Base-by-base conservation (phyloP, 2,329 filamentous ascomycete species). In the Botrytis paeoniae region DNA sequence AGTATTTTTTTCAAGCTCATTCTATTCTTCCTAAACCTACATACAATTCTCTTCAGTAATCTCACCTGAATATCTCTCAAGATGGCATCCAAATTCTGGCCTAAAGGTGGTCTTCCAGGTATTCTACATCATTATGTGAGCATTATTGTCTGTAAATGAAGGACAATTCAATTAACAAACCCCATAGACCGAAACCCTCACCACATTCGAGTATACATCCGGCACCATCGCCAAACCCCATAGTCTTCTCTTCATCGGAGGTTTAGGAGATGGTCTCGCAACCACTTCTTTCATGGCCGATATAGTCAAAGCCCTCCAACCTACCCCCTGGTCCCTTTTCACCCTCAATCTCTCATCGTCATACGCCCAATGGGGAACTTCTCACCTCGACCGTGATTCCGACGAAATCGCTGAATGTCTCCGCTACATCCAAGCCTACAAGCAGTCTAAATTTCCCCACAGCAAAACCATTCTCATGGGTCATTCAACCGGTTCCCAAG, bases 401-500 rank as follows among this genome's bases (percentile, higher is more conserved):
- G 78, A 82, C 70, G 81, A 82, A 74, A 79, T 82, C 57, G 81
- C 81, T 25, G 73, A 78, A 72, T 81, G 78, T 71, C 59, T 77
- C 39, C 75, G 75, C 66, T 80, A 80, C 73, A 80, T 81, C 73
- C 76, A 78, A 63, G 78, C 80, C 39, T 81, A 82, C 75, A 82
- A 82, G 74, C 76, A n/a, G 18, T 39, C 65, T 18, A 32, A 57
- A 35, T 69, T 32, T 9, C 35, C 10, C 4, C 39, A 69, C 73
- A 83, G 82, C 12, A 89, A 89, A 72, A 78, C 91, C 29, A 88
- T 90, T 39, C 81, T 92, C 57, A 90, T 92, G 88, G 90, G 90
- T 3, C 89, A 92, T 78, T 89, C 87, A 1, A 92, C 90, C 0
- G 90, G 90, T 0, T 91, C 87, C 75, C 90, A 92, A 80, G 89